Base-by-base conservation (phyloP, 2,329 filamentous ascomycete species). In the Cladophialophora bantiana region DNA sequence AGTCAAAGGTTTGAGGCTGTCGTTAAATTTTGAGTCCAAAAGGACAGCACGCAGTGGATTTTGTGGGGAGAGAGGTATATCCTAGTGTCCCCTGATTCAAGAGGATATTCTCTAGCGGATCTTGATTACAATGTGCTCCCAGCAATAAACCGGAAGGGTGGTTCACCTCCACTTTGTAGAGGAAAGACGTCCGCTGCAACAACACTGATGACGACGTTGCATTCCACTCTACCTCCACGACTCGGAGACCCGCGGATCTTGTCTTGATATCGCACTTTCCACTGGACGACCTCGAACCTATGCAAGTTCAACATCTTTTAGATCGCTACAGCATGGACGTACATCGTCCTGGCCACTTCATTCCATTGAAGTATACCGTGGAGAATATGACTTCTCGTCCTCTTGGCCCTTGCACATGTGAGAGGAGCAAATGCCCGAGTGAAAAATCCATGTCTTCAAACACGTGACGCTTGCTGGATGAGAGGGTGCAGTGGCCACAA, bases 351-450 rank as follows among this genome's bases (percentile, higher is more conserved):
- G 79, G 64, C 85, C 83, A 3, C 83, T 73, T 85, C 84, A 32
- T 83, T 77, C 1, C 83, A 76, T 65, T 85, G 83, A 67, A 86
- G 71, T 13, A 86, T 80, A 3, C 80, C 79, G 68, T 85, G 83
- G 1, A 84, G 75, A 45, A 79, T 83, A 86, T 86, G 15, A 80
- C 81, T 67, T 85, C 84, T 48, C 77, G 77, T 0, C 81, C 81
- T 0, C 83, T 83, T 13, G 78, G 72, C 7, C 79, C 78, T 73
- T 84, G 80, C 82, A 85, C 84, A 69, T 86, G 82, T 1, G 83
- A 78, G 31, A 83, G 77, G 1, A 85, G 77, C 72, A 86, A 85
- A 73, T 86, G 83, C 0, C 83, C 83, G 20, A 76, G 78, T 4
- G 82, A 76, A 0, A 85, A 75, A 72, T 86, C 83, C 68, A 76